A percentile compares a stretch with the other conserved stretches of the same genome.
phyloP scores from a whole-genome alignment of 1,139 yeast genomes.

The Yamadazyma sp. region DNA sequence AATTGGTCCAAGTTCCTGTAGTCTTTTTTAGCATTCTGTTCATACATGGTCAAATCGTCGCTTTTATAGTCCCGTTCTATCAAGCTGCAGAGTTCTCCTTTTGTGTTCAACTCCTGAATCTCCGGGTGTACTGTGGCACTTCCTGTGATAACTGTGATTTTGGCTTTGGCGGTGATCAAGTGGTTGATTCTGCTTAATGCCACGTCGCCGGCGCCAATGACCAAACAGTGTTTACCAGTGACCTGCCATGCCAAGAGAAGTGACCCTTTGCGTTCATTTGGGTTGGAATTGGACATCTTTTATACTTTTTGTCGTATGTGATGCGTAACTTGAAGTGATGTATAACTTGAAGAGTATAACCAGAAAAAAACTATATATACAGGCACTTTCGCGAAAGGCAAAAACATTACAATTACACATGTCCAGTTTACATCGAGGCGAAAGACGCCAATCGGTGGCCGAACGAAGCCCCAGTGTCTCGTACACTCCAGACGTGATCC shows the following conservation, averaged over 20 bases:
- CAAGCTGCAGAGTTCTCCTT: constrained; percentile 46
- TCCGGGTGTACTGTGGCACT: constrained; percentile 41
- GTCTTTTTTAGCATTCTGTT: not conserved
- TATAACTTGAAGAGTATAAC: too few species aligned
- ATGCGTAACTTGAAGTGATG: too few species aligned
- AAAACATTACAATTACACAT: constrained; percentile 2
- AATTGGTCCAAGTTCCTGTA: constrained; percentile 19
- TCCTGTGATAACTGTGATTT: constrained; percentile 67
- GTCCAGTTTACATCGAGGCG: constrained; percentile 23
- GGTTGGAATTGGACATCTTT: not conserved
- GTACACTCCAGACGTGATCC: constrained; percentile 59
- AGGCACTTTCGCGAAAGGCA: too few species aligned
- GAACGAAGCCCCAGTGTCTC: constrained; percentile 66
- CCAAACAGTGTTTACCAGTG: constrained; percentile 60
- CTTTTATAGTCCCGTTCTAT: constrained; percentile 39
- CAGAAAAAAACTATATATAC: too few species aligned
- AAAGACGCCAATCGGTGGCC: constrained; percentile 70
- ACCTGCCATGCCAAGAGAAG: constrained; percentile 75
- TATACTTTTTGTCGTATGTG: not conserved
- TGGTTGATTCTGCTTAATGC: constrained; percentile 71
- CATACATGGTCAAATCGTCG: not conserved
- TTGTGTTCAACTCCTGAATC: constrained; percentile 32
- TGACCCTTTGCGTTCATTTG: not conserved
- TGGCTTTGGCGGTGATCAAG: constrained; percentile 67
- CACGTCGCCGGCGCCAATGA: constrained; percentile 82